phyloP scores from a whole-genome alignment of 129 eudicot species.

The Helichrysum umbraculigerum region DNA sequence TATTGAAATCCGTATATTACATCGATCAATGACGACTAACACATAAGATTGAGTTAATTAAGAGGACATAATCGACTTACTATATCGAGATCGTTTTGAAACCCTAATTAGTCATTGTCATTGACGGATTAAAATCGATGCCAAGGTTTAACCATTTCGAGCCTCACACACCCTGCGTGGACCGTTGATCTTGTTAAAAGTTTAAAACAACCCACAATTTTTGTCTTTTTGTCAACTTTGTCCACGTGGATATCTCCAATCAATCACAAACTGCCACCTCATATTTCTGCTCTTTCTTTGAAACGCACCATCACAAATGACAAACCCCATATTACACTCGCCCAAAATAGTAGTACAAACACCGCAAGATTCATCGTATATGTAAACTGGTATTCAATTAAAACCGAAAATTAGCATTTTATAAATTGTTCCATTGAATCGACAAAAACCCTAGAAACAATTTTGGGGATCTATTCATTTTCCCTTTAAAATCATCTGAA shows the following conservation, averaged over 20 bases:
- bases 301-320: slow-evolving; percentile 15
- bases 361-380: neutral
- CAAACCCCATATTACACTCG: neutral
- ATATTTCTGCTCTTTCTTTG: slow-evolving; percentile 17
- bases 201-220: neutral
- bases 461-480: slow-evolving; percentile 25
- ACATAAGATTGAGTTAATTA: too few species aligned
- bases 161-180: neutral
- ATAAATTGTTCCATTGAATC: slow-evolving; percentile 15
- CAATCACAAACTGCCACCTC: slow-evolving; percentile 12
- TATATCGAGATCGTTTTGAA: neutral
- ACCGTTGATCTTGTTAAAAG: neutral
- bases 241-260: slow-evolving; percentile 21
- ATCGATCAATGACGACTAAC: neutral
- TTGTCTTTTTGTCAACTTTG: neutral
- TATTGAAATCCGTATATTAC: neutral
- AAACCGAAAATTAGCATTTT: slow-evolving; percentile 11
- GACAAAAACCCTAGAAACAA: slow-evolving; percentile 25
- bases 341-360: slow-evolving; percentile 6
- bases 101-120: too few species aligned
- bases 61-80: too few species aligned
- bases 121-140: neutral
- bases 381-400: neutral
- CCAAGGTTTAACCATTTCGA: neutral
- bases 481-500: neutral